Evolutionary conservation across 768 basidiomycete species (phyloP), one percentile per base, ranked within the genome.

Genomic region (Mrakia frigida): DNA sequence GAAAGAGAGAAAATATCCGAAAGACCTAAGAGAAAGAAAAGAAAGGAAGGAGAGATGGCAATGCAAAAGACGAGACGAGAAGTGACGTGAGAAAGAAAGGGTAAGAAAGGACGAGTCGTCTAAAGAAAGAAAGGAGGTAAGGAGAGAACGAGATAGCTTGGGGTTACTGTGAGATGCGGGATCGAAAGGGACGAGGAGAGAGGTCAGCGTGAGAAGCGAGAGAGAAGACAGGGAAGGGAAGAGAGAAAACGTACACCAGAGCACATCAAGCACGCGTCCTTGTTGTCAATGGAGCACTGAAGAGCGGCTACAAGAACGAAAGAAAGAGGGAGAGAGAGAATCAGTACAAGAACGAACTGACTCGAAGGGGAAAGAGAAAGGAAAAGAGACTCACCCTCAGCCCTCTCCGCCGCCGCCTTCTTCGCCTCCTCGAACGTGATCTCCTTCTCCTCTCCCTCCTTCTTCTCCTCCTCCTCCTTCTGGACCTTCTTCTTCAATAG

Each of bases 251-350:
- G 63, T 33, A 65, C 63, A 65, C 81, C 81, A 46, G 92, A 93
- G 85, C 92, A 94, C 92, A 94, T 94, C 82, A 94, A 80, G 82
- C 93, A 96, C 1, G 91, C 92, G 74, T 96, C 94, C 86, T 94
- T 94, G 84, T 96, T 96, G 83, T 95, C 93, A 69, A 96, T 80
- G 78, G 92, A 92, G 81, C 94, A 96, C 82, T 87, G 71, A 11
- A 77, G 71, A 39, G 76, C 74, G 21, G 73, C 56, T 56, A 4
- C 23, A 52, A 28, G 41, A 69, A 25, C 23, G 28, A 33, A 33
- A 10, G 31, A 53, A 25, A 25, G 25, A 37, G 31, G 28, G 6
- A 33, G 46, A 25, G 3, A 33, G 16, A 72, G 31, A 72, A 23
- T 39, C 16, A 16, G 46, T 21, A 11, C 46, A 6, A 18, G 18